Evolutionary conservation across 164 flowering plant species (phyloP).

Genomic region (Annona squamosa): DNA sequence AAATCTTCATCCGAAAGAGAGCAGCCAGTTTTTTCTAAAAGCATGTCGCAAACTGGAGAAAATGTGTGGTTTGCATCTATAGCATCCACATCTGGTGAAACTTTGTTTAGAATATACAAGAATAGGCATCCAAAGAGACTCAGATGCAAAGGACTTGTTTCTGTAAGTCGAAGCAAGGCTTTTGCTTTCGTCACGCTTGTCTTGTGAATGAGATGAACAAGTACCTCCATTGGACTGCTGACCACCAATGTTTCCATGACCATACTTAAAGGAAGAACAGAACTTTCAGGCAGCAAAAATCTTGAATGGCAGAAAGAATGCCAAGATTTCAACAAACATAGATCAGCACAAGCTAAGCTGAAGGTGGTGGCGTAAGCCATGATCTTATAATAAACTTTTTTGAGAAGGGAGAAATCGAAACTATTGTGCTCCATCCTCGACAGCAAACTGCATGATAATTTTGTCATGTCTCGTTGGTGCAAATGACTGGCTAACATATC

Average conservation of each 20-base stretch:
- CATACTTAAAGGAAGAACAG: conserved; percentile 35
- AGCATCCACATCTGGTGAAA: background rate
- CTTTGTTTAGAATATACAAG: conserved; percentile 21
- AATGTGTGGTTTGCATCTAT: background rate
- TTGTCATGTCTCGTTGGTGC: conserved; percentile 20
- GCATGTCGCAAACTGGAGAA: conserved; percentile 6
- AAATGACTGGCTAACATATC: conserved; percentile 34
- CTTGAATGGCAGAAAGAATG: conserved; percentile 24
- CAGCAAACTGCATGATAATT: conserved; percentile 17
- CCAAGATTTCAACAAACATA: conserved; percentile 62
- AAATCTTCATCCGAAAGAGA: conserved; percentile 44
- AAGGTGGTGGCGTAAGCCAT: conserved; percentile 30
- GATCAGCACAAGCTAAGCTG: conserved; percentile 41
- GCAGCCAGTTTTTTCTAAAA: conserved; percentile 10
- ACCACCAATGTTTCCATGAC: conserved; percentile 35
- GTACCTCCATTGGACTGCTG: conserved; percentile 44
- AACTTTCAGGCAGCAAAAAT: conserved; percentile 17
- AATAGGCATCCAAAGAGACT: conserved; percentile 53
- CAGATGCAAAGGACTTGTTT: conserved; percentile 59
- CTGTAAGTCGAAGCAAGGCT: conserved; percentile 42
- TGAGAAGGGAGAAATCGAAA: conserved; percentile 27
- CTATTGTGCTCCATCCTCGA: conserved; percentile 27
- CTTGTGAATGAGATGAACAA: conserved; percentile 43
- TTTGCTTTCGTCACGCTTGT: conserved; percentile 45
- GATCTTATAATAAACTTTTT: conserved; percentile 39